Evolutionary conservation across 2,329 filamentous ascomycete genomes (phyloP).

Genomic region (Venturia pyrina): DNA sequence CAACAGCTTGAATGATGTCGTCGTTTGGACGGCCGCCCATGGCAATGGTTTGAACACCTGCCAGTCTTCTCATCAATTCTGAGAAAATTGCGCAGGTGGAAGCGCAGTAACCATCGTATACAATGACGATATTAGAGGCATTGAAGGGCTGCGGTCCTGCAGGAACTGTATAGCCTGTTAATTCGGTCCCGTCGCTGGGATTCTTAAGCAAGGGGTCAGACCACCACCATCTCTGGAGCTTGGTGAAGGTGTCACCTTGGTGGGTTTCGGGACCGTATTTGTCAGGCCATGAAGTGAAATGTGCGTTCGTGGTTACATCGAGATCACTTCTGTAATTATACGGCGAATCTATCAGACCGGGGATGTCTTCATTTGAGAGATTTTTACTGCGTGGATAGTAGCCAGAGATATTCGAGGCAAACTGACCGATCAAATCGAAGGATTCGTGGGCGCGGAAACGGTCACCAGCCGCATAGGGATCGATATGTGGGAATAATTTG

Average conservation of each 20-base stretch:
- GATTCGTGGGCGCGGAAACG: slow-evolving; percentile 42
- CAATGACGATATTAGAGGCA: slow-evolving; percentile 40
- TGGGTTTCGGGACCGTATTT: slow-evolving; percentile 34
- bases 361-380: slow-evolving; percentile 29
- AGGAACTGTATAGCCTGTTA: slow-evolving; percentile 8
- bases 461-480: slow-evolving; percentile 38
- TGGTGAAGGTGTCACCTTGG: slow-evolving; percentile 46
- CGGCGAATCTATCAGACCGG: slow-evolving; percentile 29
- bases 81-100: slow-evolving; percentile 49
- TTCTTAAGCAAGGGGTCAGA: slow-evolving; percentile 30
- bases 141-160: slow-evolving; percentile 37
- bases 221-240: slow-evolving; percentile 44
- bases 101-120: slow-evolving; percentile 50
- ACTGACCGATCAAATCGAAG: slow-evolving; percentile 34
- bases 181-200: slow-evolving; percentile 26
- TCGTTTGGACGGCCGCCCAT: slow-evolving; percentile 39
- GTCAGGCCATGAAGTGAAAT: slow-evolving; percentile 36
- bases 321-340: slow-evolving; percentile 39
- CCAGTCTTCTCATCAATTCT: slow-evolving; percentile 44
- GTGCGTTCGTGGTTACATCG: slow-evolving; percentile 37
- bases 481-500: slow-evolving; percentile 41
- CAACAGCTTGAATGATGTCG: slow-evolving; percentile 44
- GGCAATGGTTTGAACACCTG: slow-evolving; percentile 43
- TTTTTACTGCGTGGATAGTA: slow-evolving; percentile 23
- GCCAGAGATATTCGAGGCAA: slow-evolving; percentile 26